phyloP scores from a whole-genome alignment of 2,329 filamentous ascomycete genomes.

The Aspergillus felis region DNA sequence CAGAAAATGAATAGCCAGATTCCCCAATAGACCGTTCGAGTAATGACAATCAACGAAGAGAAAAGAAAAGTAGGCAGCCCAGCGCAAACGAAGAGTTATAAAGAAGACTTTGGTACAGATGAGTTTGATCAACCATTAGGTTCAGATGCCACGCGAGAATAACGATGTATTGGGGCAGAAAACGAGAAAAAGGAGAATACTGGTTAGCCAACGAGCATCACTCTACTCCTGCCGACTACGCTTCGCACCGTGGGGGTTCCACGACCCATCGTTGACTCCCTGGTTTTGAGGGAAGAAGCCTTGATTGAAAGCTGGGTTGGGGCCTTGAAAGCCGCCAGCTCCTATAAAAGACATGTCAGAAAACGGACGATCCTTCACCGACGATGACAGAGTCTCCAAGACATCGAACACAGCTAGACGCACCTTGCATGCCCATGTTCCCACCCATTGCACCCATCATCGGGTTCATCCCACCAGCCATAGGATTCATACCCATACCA shows the following conservation, averaged over 20 bases:
- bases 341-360: constrained; percentile 23
- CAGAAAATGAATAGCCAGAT: constrained; percentile 12
- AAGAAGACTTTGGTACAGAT: constrained; percentile 12
- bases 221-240: constrained; percentile 66
- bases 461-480: constrained; percentile 57
- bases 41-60: constrained; percentile 6
- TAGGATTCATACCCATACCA: constrained; percentile 51
- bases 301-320: constrained; percentile 68
- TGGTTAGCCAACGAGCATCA: not conserved
- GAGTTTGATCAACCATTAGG: not conserved
- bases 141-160: constrained; percentile 5
- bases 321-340: constrained; percentile 61
- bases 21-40: constrained; percentile 14
- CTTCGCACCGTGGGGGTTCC: constrained; percentile 80
- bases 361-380: constrained; percentile 5
- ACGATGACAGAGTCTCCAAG: not conserved
- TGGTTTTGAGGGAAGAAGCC: constrained; percentile 62
- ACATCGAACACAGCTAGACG: constrained; percentile 12
- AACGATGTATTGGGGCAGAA: constrained; percentile 4
- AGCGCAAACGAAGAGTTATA: constrained; percentile 1
- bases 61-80: constrained; percentile 1
- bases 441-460: constrained; percentile 50
- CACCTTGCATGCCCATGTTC: constrained; percentile 50
- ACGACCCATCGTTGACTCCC: constrained; percentile 56
- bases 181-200: not conserved